These are phyloP conservation scores for Cyberlindnera euphorbiiphila DNA, from an alignment of 805 yeast genomes.

Conservation along the genomic window DNA sequence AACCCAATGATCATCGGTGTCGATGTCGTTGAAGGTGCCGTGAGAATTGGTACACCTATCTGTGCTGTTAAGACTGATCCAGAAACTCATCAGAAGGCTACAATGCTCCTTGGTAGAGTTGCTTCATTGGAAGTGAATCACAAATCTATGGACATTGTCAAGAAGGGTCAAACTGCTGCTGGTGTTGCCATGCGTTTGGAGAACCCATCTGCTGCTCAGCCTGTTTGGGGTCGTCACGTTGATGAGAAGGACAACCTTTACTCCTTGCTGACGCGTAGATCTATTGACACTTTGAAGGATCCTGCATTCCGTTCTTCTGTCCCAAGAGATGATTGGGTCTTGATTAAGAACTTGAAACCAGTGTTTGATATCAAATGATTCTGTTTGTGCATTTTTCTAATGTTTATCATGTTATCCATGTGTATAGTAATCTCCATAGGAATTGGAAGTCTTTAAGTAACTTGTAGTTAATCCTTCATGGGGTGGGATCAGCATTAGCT, in stretches of 20 bases:
- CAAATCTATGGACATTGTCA: slow-evolving; percentile 70
- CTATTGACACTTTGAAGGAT: slow-evolving; percentile 96
- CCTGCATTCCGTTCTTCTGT: slow-evolving; percentile 96
- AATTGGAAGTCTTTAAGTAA: too few species aligned
- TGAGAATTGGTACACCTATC: slow-evolving; percentile 91
- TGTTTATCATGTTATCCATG: slow-evolving; percentile 3
- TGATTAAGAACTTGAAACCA: slow-evolving; percentile 83
- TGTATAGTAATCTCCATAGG: slow-evolving; percentile 5
- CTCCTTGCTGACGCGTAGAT: slow-evolving; percentile 84
- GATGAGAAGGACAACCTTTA: slow-evolving; percentile 88
- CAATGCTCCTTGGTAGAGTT: slow-evolving; percentile 78
- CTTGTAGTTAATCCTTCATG: too few species aligned
- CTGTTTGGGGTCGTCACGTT: slow-evolving; percentile 98
- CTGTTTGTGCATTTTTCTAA: slow-evolving; percentile 1
- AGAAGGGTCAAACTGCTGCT: slow-evolving; percentile 93
- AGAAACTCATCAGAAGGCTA: slow-evolving; percentile 65
- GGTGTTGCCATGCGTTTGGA: slow-evolving; percentile 99
- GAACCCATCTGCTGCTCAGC: slow-evolving; percentile 86
- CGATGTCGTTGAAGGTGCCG: slow-evolving; percentile 87
- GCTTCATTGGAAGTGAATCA: slow-evolving; percentile 95
- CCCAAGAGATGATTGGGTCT: slow-evolving; percentile 92
- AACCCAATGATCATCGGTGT: slow-evolving; percentile 99
- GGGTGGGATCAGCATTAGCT: too few species aligned
- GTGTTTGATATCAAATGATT: slow-evolving; percentile 68
- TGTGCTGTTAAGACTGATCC: slow-evolving; percentile 92